Evolutionary conservation across 495 filamentous ascomycete genomes (phyloP), one percentile per base, ranked within the genome.

Genomic region (Hypoxylon rickii): DNA sequence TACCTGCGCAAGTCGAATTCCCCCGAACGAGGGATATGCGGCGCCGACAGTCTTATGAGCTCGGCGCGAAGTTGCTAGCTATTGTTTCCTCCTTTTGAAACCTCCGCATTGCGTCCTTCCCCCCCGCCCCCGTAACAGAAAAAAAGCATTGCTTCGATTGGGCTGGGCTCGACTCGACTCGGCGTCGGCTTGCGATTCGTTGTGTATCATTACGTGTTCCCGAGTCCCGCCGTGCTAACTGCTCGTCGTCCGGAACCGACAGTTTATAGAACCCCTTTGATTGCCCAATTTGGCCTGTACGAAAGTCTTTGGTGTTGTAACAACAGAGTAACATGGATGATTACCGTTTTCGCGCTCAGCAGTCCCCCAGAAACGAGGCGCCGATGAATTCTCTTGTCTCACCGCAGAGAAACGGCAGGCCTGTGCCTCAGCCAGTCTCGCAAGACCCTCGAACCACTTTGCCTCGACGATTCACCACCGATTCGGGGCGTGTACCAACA

Each of bases 401-500:
- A 55, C 83, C 89, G 40, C 83, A 84, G 47, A 84, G 86, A 62
- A 83, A 83, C 65, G 83, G 83, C 69, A 78, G 78, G 62, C 74
- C 76, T 52, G 82, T 83, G 58, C 75, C 82, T 42, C 77, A 76
- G 18, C 79, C 79, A 60, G 75, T 75, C 40, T 79, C 77, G 29
- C 81, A 79, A 58, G 88, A 90, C 58, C 79, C 80, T 44, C 82
- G 91, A 70, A 79, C 81, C 34, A 86, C 84, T 58, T 76, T 96
- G 58, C 89, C 92, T 72, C 88, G 94, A 70, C 87, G 94, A 55
- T 97, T 97, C 77, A 98, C 94, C 49, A 94, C 91, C 20, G 90
- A 94, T 64, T 88, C 89, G 49, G 89, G 90, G 65, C 89, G 88
- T 73, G 78, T 95, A 71, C 88, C 90, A 58, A 89, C 87, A 63